A percentile compares a stretch with the other conserved stretches of the same genome.
phyloP scores from a whole-genome alignment of 2,329 filamentous ascomycete species.

The Fusarium graminum region DNA sequence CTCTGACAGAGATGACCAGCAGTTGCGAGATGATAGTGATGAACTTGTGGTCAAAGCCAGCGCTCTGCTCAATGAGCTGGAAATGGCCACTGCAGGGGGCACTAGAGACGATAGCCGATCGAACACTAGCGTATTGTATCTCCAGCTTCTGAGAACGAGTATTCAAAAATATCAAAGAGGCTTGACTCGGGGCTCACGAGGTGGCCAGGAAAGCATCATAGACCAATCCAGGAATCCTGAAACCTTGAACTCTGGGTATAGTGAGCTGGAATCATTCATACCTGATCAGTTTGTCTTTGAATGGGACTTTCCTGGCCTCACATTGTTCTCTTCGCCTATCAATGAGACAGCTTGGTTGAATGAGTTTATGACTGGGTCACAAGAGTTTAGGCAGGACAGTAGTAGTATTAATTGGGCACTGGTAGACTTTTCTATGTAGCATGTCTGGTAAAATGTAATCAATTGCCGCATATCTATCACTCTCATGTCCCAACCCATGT shows the following conservation, averaged over 20 bases:
- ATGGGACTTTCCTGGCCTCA: conserved; percentile 26
- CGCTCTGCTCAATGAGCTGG: not conserved
- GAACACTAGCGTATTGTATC: conserved; percentile 13
- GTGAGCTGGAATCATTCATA: conserved; percentile 15
- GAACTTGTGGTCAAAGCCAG: not conserved
- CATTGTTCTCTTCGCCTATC: conserved; percentile 13
- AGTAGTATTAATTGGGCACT: conserved; percentile 27
- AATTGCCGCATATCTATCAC: not conserved
- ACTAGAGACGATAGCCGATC: conserved; percentile 9
- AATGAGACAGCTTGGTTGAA: conserved; percentile 17
- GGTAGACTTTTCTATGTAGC: conserved; percentile 13
- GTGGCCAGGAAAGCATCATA: rapidly evolving
- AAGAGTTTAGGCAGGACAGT: conserved; percentile 22
- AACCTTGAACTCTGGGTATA: not conserved
- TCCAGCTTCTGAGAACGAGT: conserved; percentile 14
- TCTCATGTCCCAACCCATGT: not conserved
- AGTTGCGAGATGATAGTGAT: not conserved
- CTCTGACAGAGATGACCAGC: rapidly evolving
- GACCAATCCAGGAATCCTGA: not conserved
- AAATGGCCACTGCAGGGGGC: not conserved
- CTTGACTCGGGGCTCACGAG: not conserved
- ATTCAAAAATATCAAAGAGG: conserved; percentile 29
- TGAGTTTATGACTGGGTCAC: conserved; percentile 7
- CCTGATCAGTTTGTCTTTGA: conserved; percentile 30
- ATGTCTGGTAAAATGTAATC: rapidly evolving